Percentiles rank a stretch among this genome's conserved stretches.
phyloP scores from a whole-genome alignment of 345 rosid species.

The Rhizophora apiculata region DNA sequence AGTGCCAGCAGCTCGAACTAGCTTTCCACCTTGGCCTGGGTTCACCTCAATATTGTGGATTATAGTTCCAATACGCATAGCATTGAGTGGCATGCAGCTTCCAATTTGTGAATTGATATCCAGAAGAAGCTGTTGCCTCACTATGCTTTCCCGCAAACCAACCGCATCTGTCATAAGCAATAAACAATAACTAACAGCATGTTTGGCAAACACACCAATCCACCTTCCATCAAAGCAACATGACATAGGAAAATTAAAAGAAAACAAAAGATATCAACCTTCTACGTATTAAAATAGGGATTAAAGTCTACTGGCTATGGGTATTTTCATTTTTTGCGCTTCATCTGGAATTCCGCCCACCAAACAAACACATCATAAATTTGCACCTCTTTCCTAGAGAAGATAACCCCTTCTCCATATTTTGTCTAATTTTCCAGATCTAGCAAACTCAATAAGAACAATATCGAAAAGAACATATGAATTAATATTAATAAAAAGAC shows the following conservation, averaged over 20 bases:
- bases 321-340: too few relatives aligned
- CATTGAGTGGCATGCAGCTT: conserved; percentile 74
- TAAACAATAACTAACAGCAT: not conserved
- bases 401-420: too few relatives aligned
- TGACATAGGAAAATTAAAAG: not conserved
- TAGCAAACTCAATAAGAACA: too few relatives aligned
- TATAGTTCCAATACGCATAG: conserved; percentile 86
- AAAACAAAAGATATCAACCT: not conserved
- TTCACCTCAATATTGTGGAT: conserved; percentile 89
- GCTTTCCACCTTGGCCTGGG: conserved; percentile 81
- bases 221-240: not conserved
- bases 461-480: too few relatives aligned
- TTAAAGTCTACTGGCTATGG: too few relatives aligned
- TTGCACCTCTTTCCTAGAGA: too few relatives aligned
- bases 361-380: too few relatives aligned
- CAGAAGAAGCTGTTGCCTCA: conserved; percentile 55
- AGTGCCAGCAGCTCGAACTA: conserved; percentile 85
- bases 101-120: conserved; percentile 85
- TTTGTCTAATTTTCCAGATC: too few relatives aligned
- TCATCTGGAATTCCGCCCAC: too few relatives aligned
- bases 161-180: conserved; percentile 11
- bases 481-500: too few relatives aligned
- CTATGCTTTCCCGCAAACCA: conserved; percentile 51
- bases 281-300: too few relatives aligned
- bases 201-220: not conserved